Conservation (phyloP, 768 basidiomycete genomes). For the Suillus placidus region DNA sequence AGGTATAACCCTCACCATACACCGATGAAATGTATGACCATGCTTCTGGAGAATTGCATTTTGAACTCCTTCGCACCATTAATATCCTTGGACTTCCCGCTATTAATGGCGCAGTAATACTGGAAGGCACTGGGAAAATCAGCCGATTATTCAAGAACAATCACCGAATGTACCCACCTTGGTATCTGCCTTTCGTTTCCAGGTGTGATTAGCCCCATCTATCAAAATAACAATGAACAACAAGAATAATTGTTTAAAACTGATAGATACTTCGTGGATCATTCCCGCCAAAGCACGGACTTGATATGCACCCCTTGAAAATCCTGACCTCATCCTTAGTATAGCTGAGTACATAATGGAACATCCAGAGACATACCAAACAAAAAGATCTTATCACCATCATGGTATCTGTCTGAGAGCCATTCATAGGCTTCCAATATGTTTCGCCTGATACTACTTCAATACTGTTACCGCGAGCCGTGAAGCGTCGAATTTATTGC, state of each 20-base stretch:
- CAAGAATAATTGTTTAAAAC: background rate
- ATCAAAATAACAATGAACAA: background rate
- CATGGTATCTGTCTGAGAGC: background rate
- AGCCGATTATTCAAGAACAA: background rate
- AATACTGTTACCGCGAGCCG: background rate
- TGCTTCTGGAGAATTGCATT: background rate
- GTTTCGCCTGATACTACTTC: background rate
- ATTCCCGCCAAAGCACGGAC: constrained; percentile 8
- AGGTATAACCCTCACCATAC: background rate
- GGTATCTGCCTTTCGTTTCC: background rate
- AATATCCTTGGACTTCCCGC: background rate
- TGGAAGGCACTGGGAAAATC: background rate
- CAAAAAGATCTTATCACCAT: constrained; percentile 9
- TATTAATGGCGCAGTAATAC: background rate
- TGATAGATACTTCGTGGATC: constrained; percentile 7
- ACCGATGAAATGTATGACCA: constrained; percentile 6
- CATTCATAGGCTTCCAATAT: constrained; percentile 1
- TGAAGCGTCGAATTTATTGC: background rate
- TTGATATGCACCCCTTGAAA: constrained; percentile 7
- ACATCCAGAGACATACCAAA: constrained; percentile 3
- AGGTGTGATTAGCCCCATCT: constrained; percentile 30
- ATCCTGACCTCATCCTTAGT: constrained; percentile 3
- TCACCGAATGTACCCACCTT: background rate
- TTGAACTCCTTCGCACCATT: background rate
- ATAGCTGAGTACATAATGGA: background rate